These are phyloP conservation scores for Bonia amplexicaulis DNA, from an alignment of 176 grass and related monocot genomes.

Conservation along the genomic window DNA sequence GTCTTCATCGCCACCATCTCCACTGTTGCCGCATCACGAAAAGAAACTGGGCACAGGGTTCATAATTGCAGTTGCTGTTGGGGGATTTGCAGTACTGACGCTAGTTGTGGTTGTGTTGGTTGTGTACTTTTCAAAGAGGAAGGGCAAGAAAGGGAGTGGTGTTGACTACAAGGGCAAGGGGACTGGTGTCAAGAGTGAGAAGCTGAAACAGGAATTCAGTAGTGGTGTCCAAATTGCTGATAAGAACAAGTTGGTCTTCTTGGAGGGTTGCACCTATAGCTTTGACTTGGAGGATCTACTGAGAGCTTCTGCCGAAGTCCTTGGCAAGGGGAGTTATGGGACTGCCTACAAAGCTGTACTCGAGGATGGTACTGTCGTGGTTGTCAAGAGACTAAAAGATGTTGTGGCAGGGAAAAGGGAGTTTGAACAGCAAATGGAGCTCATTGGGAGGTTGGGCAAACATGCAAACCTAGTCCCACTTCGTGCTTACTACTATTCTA, in stretches of 20 bases:
- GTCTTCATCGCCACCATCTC: constrained; percentile 26
- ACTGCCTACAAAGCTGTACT: constrained; percentile 92
- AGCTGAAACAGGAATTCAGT: constrained; percentile 72
- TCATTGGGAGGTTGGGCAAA: constrained; percentile 60
- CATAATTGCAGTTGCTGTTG: constrained; percentile 73
- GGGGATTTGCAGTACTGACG: constrained; percentile 63
- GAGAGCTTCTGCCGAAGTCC: constrained; percentile 91
- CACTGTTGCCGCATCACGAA: neutral
- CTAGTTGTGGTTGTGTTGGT: constrained; percentile 48
- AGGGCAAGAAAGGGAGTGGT: constrained; percentile 34
- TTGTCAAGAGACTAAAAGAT: constrained; percentile 93
- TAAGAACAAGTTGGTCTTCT: constrained; percentile 90
- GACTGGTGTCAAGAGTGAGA: constrained; percentile 41
- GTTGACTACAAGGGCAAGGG: constrained; percentile 39
- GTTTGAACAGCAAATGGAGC: constrained; percentile 98
- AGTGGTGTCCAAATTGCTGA: constrained; percentile 73
- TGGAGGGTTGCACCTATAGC: constrained; percentile 81
- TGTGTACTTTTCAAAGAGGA: constrained; percentile 66
- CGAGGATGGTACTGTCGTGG: constrained; percentile 82
- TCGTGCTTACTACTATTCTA: constrained; percentile 95
- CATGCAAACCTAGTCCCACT: constrained; percentile 65
- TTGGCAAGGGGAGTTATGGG: constrained; percentile 92
- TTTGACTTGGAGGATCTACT: constrained; percentile 97
- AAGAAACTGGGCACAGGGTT: constrained; percentile 63
- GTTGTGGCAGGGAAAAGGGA: constrained; percentile 77